A percentile compares a stretch with the other conserved stretches of the same genome.
Evolutionary conservation across 495 filamentous ascomycete species (phyloP).

Genomic region (Amphirosellinia nigrospora): DNA sequence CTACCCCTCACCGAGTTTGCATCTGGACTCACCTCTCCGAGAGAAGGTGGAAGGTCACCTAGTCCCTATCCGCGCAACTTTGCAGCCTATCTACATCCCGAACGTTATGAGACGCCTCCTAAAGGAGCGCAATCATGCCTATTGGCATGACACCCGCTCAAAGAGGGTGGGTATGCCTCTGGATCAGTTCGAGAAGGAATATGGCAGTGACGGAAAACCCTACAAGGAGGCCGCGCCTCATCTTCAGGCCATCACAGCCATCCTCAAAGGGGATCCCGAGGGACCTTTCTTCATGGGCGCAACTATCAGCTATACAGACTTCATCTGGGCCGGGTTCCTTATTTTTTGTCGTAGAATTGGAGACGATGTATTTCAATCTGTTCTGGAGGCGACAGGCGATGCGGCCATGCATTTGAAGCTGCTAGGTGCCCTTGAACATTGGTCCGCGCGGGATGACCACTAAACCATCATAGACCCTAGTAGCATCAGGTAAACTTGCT

Average conservation of each 20-base stretch:
- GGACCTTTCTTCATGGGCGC: conserved; percentile 57
- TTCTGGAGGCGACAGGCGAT: conserved; percentile 45
- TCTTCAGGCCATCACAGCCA: conserved; percentile 49
- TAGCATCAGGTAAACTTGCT: not conserved
- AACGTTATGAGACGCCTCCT: conserved; percentile 47
- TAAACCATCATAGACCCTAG: not conserved
- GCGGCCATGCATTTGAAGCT: conserved; percentile 41
- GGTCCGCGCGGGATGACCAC: conserved; percentile 40
- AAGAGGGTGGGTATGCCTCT: conserved; percentile 50
- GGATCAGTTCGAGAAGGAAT: conserved; percentile 45
- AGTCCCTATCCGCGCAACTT: not conserved
- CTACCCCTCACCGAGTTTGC: conserved; percentile 59
- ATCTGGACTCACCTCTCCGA: conserved; percentile 55
- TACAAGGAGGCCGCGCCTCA: conserved; percentile 46
- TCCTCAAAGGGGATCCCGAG: conserved; percentile 54
- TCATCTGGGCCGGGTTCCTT: conserved; percentile 47
- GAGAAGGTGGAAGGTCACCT: conserved; percentile 40
- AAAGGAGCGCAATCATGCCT: conserved; percentile 43
- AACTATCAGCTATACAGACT: conserved; percentile 49
- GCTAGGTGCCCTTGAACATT: conserved; percentile 46
- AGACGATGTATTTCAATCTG: conserved; percentile 40
- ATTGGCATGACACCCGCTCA: conserved; percentile 53
- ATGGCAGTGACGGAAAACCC: conserved; percentile 40
- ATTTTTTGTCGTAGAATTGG: conserved; percentile 42
- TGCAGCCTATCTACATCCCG: conserved; percentile 44